Evolutionary conservation across 495 filamentous ascomycete species (phyloP).

Genomic region (Lasiosphaeriaceae sp.): DNA sequence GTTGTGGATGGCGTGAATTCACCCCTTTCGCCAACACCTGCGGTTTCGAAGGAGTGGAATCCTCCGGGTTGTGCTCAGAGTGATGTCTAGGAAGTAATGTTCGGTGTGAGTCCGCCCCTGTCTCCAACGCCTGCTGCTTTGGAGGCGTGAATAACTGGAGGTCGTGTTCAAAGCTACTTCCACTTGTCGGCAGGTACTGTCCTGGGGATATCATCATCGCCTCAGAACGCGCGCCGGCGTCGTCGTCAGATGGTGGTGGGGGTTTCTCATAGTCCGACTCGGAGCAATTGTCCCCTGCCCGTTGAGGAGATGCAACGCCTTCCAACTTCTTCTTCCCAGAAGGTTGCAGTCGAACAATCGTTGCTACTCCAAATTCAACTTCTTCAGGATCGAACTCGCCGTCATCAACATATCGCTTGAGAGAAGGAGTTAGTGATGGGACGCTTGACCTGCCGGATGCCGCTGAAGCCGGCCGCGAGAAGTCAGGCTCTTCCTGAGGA

Average conservation of each 20-base stretch:
- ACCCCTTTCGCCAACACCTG: no score
- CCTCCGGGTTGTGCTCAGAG: no score
- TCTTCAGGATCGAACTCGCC: conserved; percentile 37
- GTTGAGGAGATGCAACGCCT: no score
- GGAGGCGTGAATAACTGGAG: conserved; percentile 25
- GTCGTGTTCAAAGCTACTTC: conserved; percentile 31
- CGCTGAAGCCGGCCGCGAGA: conserved; percentile 16
- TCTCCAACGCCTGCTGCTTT: neutral
- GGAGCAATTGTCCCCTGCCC: conserved; percentile 18
- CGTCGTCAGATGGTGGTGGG: conserved; percentile 22
- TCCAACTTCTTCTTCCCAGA: no score
- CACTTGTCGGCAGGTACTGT: conserved; percentile 32
- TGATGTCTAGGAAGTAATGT: no score
- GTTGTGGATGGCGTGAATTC: no score
- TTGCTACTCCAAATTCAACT: conserved; percentile 30
- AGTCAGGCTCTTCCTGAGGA: conserved; percentile 14
- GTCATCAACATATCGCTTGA: conserved; percentile 34
- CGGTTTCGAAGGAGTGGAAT: no score
- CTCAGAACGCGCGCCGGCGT: no score
- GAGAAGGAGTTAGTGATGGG: conserved; percentile 40
- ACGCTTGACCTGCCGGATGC: conserved; percentile 16
- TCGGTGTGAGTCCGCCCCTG: conserved; percentile 3
- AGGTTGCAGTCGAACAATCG: conserved; percentile 17
- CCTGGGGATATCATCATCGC: conserved; percentile 22
- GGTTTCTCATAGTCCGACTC: conserved; percentile 35